Base-by-base conservation (phyloP, 2,329 filamentous ascomycete genomes). In the Aspergillus fijiensis region DNA sequence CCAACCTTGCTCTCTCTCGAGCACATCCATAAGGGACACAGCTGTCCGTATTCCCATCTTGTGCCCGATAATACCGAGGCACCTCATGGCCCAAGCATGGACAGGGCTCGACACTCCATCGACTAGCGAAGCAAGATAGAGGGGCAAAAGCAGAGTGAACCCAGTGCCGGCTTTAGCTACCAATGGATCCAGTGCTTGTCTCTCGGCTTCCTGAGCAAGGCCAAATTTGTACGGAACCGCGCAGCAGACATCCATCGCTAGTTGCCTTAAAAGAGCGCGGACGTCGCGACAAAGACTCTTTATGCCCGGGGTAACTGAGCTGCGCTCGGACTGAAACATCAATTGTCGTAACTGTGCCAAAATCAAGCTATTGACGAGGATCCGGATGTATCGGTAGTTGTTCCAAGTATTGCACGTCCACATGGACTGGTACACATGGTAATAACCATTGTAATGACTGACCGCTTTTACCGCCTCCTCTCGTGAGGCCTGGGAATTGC, bases 341-440 rank as follows among this genome's bases (percentile, higher is more conserved):
- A 35, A 16, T 4, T 23, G n/a, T 29, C 4, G 39, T 19, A 35
- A 31, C 12, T 55, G 52, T 9, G 19, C 16, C n/a, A 55, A 42
- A 2, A 55, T 55, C 16, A 55, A 6, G 5, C 6, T 23, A 11
- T 55, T 55, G 45, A 49, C 53, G 14, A 55, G 53, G 7, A 55
- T 55, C 5, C 53, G 42, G 5, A 25, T 35, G 9, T 49, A 55
- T n/a, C 53, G 53, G 19, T 55, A 55, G 27, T 55, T 55, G 42
- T 55, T 55, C 53, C 53, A 55, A 4, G 48, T 23, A 27, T 55
- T 55, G 53, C 53, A 55, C 25, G 29, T 21, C 53, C 53, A 55
- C 25, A 48, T 31, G 42, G 53, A 49, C 21, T 35, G 53, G 11
- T 55, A 55, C 5, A 55, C 48, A 16, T 55, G 53, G 19, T 49